Percentiles rank a stretch among this genome's conserved stretches.
Conservation (phyloP, 805 yeast genomes). For the Blastobotrys parvus region DNA sequence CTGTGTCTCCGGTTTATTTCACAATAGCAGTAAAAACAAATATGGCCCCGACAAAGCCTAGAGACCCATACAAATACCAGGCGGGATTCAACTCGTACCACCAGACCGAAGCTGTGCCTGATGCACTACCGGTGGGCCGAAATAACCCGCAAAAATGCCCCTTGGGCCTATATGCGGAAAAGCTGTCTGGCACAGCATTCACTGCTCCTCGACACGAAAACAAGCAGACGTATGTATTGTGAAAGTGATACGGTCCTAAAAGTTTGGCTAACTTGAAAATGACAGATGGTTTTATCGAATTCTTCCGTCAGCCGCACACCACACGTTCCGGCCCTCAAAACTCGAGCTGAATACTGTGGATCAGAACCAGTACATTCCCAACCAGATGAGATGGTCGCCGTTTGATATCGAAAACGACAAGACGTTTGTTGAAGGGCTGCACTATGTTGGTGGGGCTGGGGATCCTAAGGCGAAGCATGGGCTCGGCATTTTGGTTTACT, state of each 20-base stretch:
- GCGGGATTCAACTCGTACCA: constrained; percentile 20
- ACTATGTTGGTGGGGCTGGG: constrained; percentile 21
- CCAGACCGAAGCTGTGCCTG: constrained; percentile 20
- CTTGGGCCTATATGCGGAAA: constrained; percentile 23
- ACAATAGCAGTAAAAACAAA: too few relatives aligned
- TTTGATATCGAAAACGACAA: constrained; percentile 13
- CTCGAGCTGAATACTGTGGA: neutral
- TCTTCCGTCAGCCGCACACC: constrained; percentile 19
- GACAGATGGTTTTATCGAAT: constrained; percentile 20
- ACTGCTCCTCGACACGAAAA: constrained; percentile 23
- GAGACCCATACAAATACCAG: constrained; percentile 18
- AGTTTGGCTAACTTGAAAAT: neutral
- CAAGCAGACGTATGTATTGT: constrained; percentile 15
- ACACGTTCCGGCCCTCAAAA: constrained; percentile 7
- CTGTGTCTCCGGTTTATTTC: too few relatives aligned
- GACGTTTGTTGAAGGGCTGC: constrained; percentile 17
- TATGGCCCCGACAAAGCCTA: neutral
- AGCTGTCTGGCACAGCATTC: constrained; percentile 25
- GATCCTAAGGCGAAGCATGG: constrained; percentile 18
- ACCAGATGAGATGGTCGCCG: constrained; percentile 21
- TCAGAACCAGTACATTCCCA: constrained; percentile 17
- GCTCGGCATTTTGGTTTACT: constrained; percentile 18
- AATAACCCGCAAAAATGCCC: constrained; percentile 20
- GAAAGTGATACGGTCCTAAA: too few relatives aligned
- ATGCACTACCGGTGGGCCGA: constrained; percentile 22